Evolutionary conservation across 768 basidiomycete genomes (phyloP).

Genomic region (Boletus barrowsii): DNA sequence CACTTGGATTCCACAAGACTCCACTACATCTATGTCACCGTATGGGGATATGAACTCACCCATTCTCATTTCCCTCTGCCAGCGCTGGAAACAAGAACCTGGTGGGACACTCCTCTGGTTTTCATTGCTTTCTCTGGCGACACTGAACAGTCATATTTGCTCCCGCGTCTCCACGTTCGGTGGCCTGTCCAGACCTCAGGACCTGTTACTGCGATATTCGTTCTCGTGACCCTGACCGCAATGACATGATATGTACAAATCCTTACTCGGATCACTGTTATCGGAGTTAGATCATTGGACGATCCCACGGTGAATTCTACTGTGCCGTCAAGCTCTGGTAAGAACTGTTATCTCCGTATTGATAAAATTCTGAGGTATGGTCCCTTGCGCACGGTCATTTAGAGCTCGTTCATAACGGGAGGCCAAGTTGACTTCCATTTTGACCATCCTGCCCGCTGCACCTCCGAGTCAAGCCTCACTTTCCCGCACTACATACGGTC

Average conservation of each 20-base stretch:
- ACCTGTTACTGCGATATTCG: not conserved
- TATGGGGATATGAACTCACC: too few species aligned
- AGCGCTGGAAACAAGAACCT: too few species aligned
- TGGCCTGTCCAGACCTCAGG: not conserved
- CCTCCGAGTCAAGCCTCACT: constrained; percentile 5
- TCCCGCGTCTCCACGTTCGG: not conserved
- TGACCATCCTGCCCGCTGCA: constrained; percentile 4
- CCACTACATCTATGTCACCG: too few species aligned
- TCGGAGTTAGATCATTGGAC: constrained; percentile 18
- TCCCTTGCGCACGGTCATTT: constrained; percentile 27
- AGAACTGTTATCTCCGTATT: constrained; percentile 14
- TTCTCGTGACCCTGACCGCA: constrained; percentile 11
- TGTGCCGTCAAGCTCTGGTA: not conserved
- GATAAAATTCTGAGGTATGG: not conserved
- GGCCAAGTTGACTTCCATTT: constrained; percentile 11
- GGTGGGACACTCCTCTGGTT: too few species aligned
- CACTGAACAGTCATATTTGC: not conserved
- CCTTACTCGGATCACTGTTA: constrained; percentile 14
- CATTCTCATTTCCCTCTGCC: too few species aligned
- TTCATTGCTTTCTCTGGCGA: too few species aligned
- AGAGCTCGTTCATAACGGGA: constrained; percentile 14
- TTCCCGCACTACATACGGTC: constrained; percentile 2
- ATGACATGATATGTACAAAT: constrained; percentile 1
- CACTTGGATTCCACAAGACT: too few species aligned
- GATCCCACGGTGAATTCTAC: constrained; percentile 6